A percentile compares a stretch with the other conserved stretches of the same genome.
Evolutionary conservation across 1,139 yeast genomes (phyloP).

Genomic region (Debaryomycetaceae sp.): DNA sequence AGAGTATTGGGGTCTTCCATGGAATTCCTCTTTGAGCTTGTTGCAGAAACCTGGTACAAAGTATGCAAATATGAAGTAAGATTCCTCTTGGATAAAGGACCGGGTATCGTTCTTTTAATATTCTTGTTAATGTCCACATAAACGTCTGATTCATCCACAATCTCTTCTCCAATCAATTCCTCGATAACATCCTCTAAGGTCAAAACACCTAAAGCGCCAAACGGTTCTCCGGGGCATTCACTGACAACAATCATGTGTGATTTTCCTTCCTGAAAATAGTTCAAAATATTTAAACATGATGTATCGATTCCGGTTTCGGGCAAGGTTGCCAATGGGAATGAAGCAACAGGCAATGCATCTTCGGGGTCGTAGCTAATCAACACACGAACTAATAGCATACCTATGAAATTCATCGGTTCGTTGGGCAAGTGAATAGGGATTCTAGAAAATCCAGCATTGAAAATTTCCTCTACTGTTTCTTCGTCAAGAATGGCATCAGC

Average conservation of each 20-base stretch:
- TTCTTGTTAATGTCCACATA: constrained; percentile 87
- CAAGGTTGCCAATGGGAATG: constrained; percentile 91
- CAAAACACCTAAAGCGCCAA: constrained; percentile 86
- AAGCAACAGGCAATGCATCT: constrained; percentile 87
- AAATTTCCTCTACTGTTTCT: constrained; percentile 79
- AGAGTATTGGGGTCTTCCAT: constrained; percentile 20
- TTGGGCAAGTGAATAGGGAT: constrained; percentile 93
- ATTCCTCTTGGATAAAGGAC: constrained; percentile 75
- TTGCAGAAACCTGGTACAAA: constrained; percentile 40
- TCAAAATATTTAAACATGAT: constrained; percentile 87
- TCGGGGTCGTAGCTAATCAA: constrained; percentile 95
- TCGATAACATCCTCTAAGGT: constrained; percentile 97
- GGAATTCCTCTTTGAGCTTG: constrained; percentile 36
- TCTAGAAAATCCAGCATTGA: constrained; percentile 91
- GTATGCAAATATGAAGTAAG: constrained; percentile 66
- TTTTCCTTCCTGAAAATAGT: constrained; percentile 96
- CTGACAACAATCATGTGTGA: constrained; percentile 96
- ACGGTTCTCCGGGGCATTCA: constrained; percentile 79
- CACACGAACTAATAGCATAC: constrained; percentile 91
- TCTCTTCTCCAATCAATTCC: constrained; percentile 96
- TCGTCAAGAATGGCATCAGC: constrained; percentile 84
- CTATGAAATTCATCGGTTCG: constrained; percentile 88
- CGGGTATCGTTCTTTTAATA: constrained; percentile 79
- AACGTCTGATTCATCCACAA: constrained; percentile 96
- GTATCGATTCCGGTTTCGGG: constrained; percentile 94